Percentiles rank a stretch among this genome's conserved stretches.
phyloP scores from a whole-genome alignment of 352 stramenopile genomes.

The Globisporangium lucens region DNA sequence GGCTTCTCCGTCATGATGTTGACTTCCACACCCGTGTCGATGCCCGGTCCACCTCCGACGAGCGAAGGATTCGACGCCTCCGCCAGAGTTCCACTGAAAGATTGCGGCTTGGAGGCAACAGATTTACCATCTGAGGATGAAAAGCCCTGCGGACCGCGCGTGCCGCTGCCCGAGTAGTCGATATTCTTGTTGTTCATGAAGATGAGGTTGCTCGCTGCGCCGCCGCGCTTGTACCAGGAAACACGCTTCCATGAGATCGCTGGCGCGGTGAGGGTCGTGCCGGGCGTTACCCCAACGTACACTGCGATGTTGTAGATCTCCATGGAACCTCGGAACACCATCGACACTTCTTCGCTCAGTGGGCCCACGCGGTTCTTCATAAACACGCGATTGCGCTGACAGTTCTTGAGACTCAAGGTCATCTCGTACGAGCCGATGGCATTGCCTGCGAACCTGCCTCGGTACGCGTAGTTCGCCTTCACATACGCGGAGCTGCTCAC shows the following conservation, averaged over 20 bases:
- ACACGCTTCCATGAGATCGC: constrained; percentile 36
- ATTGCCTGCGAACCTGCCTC: constrained; percentile 11
- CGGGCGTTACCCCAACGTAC: constrained; percentile 24
- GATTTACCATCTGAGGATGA: constrained; percentile 40
- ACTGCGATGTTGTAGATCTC: constrained; percentile 66
- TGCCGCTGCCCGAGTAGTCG: constrained; percentile 39
- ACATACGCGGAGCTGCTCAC: constrained; percentile 9
- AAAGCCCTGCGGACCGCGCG: constrained; percentile 50
- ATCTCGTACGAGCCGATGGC: constrained; percentile 18
- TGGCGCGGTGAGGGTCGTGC: background rate
- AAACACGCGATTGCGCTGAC: constrained; percentile 8
- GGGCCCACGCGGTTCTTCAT: constrained; percentile 28
- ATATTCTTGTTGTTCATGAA: constrained; percentile 84
- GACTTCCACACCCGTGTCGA: constrained; percentile 53
- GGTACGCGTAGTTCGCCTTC: constrained; percentile 16
- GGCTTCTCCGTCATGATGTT: constrained; percentile 58
- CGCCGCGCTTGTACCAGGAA: constrained; percentile 46
- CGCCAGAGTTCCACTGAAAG: constrained; percentile 39
- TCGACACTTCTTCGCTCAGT: constrained; percentile 52
- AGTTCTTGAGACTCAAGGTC: constrained; percentile 14
- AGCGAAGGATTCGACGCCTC: constrained; percentile 36
- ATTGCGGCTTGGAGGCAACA: constrained; percentile 21
- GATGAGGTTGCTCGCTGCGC: constrained; percentile 44
- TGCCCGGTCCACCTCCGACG: constrained; percentile 36
- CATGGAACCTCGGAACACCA: constrained; percentile 64